Percentiles rank a stretch among this genome's conserved stretches.
These are phyloP conservation scores for Thermothielavioides terrestris DNA, from an alignment of 495 filamentous ascomycete genomes.

Conservation along the genomic window DNA sequence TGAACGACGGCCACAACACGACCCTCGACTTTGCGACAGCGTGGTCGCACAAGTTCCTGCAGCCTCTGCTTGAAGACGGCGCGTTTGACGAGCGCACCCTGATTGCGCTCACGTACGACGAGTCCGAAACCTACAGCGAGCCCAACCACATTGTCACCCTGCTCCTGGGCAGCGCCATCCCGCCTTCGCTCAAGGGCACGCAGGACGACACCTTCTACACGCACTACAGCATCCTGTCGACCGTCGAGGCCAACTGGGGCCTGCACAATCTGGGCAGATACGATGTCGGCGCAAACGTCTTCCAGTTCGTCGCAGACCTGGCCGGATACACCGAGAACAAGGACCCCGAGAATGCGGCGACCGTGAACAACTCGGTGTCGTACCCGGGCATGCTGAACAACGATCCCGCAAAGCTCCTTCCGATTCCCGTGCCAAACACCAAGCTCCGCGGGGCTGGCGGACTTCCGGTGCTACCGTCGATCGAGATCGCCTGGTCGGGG, in stretches of 20 bases:
- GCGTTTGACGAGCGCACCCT: conserved; percentile 54
- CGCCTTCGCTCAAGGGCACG: conserved; percentile 46
- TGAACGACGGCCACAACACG: conserved; percentile 62
- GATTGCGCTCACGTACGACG: conserved; percentile 62
- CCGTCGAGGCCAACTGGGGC: conserved; percentile 58
- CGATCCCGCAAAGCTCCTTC: conserved; percentile 17
- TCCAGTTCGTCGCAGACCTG: conserved; percentile 50
- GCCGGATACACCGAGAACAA: conserved; percentile 50
- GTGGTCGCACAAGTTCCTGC: conserved; percentile 51
- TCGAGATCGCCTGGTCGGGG: conserved; percentile 25
- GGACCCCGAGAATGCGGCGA: conserved; percentile 46
- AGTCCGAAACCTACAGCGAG: conserved; percentile 47
- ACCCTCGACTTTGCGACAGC: conserved; percentile 49
- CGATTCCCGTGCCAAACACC: conserved; percentile 38
- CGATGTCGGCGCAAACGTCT: conserved; percentile 64
- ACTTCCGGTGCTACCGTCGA: conserved; percentile 22
- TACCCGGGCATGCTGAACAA: conserved; percentile 49
- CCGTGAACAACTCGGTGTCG: conserved; percentile 56
- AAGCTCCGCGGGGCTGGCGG: conserved; percentile 39
- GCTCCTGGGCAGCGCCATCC: conserved; percentile 56
- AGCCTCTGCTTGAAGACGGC: conserved; percentile 47
- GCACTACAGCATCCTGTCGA: conserved; percentile 60
- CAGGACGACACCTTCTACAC: conserved; percentile 61
- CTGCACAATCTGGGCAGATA: conserved; percentile 59
- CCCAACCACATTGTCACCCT: conserved; percentile 54